These are phyloP conservation scores for Nadsonia starkeyi-henricii DNA, from an alignment of 1,139 yeast species.

Conservation along the genomic window DNA sequence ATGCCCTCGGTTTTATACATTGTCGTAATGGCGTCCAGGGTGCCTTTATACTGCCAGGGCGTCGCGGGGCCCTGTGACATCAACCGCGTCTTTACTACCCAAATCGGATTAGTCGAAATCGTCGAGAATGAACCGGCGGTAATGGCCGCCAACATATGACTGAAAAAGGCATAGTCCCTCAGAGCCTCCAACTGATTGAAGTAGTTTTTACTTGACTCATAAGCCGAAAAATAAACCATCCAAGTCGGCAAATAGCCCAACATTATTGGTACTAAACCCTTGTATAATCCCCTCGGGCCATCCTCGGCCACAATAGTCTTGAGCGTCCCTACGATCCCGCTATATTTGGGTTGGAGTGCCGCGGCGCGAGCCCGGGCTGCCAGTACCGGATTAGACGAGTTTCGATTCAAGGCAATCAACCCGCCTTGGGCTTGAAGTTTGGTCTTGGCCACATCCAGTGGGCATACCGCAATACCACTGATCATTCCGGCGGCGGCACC, in stretches of 20 bases:
- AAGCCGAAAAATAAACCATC: conserved; percentile 88
- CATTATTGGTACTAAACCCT: conserved; percentile 84
- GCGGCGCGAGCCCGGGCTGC: conserved; percentile 8
- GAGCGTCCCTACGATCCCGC: conserved; percentile 49
- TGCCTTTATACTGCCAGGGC: conserved; percentile 47
- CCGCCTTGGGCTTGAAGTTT: conserved; percentile 92
- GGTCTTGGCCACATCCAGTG: conserved; percentile 87
- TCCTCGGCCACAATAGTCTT: conserved; percentile 55
- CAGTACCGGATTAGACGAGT: conserved; percentile 7
- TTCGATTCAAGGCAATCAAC: conserved; percentile 15
- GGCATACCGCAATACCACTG: conserved; percentile 86
- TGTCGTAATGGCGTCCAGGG: conserved; percentile 66
- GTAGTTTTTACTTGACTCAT: conserved; percentile 54
- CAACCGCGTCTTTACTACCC: conserved; percentile 91
- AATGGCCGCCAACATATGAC: conserved; percentile 69
- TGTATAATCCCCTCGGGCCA: conserved; percentile 69
- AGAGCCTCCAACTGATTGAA: conserved; percentile 9
- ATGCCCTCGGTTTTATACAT: conserved; percentile 76
- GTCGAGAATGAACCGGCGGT: conserved; percentile 85
- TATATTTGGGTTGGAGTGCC: conserved; percentile 25
- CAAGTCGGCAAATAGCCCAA: conserved; percentile 94
- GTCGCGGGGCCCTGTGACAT: conserved; percentile 57
- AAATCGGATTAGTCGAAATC: conserved; percentile 62
- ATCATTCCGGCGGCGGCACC: conserved; percentile 90
- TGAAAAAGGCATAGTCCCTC: conserved; percentile 30